Conservation (phyloP, 805 yeast genomes). For the Candida corydali region DNA sequence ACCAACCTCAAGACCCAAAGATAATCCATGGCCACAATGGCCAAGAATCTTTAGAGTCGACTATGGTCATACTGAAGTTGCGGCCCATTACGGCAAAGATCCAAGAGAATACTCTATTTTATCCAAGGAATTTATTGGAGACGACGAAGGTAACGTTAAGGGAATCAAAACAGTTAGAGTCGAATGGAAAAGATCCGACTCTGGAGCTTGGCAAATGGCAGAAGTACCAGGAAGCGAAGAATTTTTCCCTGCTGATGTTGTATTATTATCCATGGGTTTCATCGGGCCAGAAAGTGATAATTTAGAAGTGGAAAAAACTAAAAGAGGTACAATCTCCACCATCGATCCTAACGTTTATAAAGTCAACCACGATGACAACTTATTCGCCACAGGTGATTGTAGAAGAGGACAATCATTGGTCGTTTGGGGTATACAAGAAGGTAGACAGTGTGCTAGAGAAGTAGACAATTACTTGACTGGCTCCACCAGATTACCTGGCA, state of each 20-base stretch:
- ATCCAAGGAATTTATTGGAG: slow-evolving; percentile 93
- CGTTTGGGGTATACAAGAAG: slow-evolving; percentile 99
- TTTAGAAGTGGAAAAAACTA: slow-evolving; percentile 62
- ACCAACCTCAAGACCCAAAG: slow-evolving; percentile 77
- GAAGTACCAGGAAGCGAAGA: slow-evolving; percentile 95
- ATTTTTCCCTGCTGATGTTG: slow-evolving; percentile 90
- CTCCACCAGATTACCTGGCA: slow-evolving; percentile 80
- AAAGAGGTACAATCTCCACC: slow-evolving; percentile 80
- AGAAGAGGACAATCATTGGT: slow-evolving; percentile 97
- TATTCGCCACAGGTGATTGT: slow-evolving; percentile 97
- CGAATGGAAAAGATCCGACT: slow-evolving; percentile 94
- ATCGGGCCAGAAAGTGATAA: slow-evolving; percentile 91
- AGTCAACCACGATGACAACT: slow-evolving; percentile 56
- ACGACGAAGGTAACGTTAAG: slow-evolving; percentile 89
- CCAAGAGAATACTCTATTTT: slow-evolving; percentile 96
- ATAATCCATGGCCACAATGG: slow-evolving; percentile 99
- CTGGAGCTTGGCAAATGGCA: slow-evolving; percentile 99
- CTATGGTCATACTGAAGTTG: slow-evolving; percentile 95
- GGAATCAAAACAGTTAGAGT: slow-evolving; percentile 96
- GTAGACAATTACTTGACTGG: slow-evolving; percentile 82
- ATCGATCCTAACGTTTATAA: slow-evolving; percentile 60
- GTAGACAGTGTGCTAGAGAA: slow-evolving; percentile 96
- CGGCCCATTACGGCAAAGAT: slow-evolving; percentile 92
- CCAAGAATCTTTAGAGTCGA: slow-evolving; percentile 97
- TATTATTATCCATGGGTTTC: slow-evolving; percentile 93